Percentiles rank a stretch among this genome's conserved stretches.
phyloP scores from a whole-genome alignment of 495 filamentous ascomycete genomes.

The Podospora fimiseda region DNA sequence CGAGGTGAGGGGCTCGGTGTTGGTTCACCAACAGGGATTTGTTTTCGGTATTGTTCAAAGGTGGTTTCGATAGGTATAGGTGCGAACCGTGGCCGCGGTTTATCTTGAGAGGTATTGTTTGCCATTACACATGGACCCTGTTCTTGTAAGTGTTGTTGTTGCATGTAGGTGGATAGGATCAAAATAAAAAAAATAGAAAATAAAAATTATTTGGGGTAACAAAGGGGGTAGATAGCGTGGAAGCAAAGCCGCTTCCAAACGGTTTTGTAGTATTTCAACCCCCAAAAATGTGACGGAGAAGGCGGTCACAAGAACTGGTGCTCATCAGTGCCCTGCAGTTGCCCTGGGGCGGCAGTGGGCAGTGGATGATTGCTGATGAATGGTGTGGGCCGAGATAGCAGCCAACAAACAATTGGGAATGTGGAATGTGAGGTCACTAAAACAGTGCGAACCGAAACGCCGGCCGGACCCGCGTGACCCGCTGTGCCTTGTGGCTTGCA shows the following conservation, averaged over 20 bases:
- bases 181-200: not conserved
- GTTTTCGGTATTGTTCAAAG: conserved; percentile 46
- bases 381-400: conserved; percentile 12
- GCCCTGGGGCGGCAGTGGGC: conserved; percentile 8
- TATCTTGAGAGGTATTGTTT: conserved; percentile 20
- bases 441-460: conserved; percentile 12
- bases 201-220: not conserved
- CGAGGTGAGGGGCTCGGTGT: conserved; percentile 48
- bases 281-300: conserved; percentile 1
- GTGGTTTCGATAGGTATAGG: conserved; percentile 57
- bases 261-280: conserved; percentile 14
- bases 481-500: not conserved
- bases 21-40: conserved; percentile 36
- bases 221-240: not conserved
- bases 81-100: conserved; percentile 44
- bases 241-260: conserved; percentile 7
- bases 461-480: conserved; percentile 15
- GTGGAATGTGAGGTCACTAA: conserved; percentile 13
- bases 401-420: conserved; percentile 2
- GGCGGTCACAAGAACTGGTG: conserved; percentile 17
- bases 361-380: not conserved
- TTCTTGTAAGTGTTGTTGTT: not conserved
- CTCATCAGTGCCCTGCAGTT: conserved; percentile 15
- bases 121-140: too few species aligned
- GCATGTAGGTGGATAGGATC: not conserved